Percentiles rank a stretch among this genome's conserved stretches.
Conservation (phyloP, 2,329 filamentous ascomycete species). For the Periconia sp. region DNA sequence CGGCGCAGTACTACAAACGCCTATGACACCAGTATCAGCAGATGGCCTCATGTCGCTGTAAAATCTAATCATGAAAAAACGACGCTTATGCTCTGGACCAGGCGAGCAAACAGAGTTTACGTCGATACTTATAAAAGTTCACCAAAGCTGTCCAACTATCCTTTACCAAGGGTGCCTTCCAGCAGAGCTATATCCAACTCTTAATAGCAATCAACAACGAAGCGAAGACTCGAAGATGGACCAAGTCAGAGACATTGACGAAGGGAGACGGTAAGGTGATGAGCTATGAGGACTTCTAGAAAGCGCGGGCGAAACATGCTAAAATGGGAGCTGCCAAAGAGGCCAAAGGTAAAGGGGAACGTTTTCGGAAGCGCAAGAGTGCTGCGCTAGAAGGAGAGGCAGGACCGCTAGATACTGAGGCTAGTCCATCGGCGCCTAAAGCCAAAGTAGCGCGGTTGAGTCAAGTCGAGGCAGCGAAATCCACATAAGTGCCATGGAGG, state of each 20-base stretch:
- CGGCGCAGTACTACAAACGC: slow-evolving; percentile 30
- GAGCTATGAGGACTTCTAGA: slow-evolving; percentile 26
- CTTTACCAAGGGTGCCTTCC: slow-evolving; percentile 26
- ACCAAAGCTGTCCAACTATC: slow-evolving; percentile 28
- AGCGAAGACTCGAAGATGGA: slow-evolving; percentile 27
- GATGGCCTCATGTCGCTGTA: slow-evolving; percentile 24
- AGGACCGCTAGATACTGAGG: neutral
- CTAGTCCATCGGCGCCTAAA: neutral
- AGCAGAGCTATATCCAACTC: slow-evolving; percentile 30
- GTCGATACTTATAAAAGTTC: slow-evolving; percentile 18
- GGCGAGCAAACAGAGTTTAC: slow-evolving; percentile 19
- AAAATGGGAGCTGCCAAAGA: slow-evolving; percentile 22
- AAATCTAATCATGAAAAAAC: slow-evolving; percentile 19
- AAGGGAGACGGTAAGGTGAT: slow-evolving; percentile 25
- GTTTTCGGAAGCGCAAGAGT: slow-evolving; percentile 10
- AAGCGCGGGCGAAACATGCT: slow-evolving; percentile 22
- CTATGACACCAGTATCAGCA: slow-evolving; percentile 29
- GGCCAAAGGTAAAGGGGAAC: slow-evolving; percentile 5
- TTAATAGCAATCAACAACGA: slow-evolving; percentile 33
- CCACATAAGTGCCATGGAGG: too few relatives aligned
- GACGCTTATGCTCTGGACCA: slow-evolving; percentile 20
- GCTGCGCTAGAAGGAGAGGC: slow-evolving; percentile 6
- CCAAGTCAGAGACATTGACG: slow-evolving; percentile 23
- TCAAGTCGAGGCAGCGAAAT: neutral
- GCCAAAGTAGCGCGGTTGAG: slow-evolving; percentile 2